Percentiles rank a stretch among this genome's conserved stretches.
Evolutionary conservation across 2,329 filamentous ascomycete species (phyloP).

Genomic region (Capronia coronata): DNA sequence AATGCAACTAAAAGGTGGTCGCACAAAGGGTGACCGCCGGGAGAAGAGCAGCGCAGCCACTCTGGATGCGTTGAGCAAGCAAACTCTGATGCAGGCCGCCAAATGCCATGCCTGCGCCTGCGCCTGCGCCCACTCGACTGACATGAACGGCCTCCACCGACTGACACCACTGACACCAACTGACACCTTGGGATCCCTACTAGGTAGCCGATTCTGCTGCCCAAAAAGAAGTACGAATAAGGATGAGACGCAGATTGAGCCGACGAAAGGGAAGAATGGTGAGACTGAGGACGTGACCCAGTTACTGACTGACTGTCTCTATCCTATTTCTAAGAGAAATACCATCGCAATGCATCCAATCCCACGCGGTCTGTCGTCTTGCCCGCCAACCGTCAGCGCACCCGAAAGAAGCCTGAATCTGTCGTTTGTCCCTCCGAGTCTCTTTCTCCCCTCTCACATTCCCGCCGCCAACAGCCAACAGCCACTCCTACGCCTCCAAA

Average conservation of each 20-base stretch:
- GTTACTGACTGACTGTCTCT: too few species aligned
- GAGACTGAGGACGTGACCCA: too few species aligned
- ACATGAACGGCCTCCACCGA: not conserved
- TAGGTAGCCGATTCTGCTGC: conserved; percentile 7
- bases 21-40: conserved; percentile 19
- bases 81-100: conserved; percentile 13
- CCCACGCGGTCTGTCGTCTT: conserved; percentile 10
- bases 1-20: conserved; percentile 22
- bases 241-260: not conserved
- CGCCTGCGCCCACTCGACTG: conserved; percentile 1
- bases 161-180: too few species aligned
- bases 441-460: too few species aligned
- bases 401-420: not conserved
- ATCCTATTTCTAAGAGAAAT: too few species aligned
- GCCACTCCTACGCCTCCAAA: not conserved
- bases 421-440: not conserved
- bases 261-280: not conserved
- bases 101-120: too few species aligned
- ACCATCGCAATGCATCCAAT: conserved; percentile 24
- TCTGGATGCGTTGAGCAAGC: conserved; percentile 14
- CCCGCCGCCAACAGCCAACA: too few species aligned
- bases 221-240: conserved; percentile 10
- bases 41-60: conserved; percentile 18
- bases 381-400: conserved; percentile 15
- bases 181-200: too few species aligned